These are phyloP conservation scores for Schwanniomyces vanrijiae DNA, from an alignment of 805 yeast species.

Conservation along the genomic window DNA sequence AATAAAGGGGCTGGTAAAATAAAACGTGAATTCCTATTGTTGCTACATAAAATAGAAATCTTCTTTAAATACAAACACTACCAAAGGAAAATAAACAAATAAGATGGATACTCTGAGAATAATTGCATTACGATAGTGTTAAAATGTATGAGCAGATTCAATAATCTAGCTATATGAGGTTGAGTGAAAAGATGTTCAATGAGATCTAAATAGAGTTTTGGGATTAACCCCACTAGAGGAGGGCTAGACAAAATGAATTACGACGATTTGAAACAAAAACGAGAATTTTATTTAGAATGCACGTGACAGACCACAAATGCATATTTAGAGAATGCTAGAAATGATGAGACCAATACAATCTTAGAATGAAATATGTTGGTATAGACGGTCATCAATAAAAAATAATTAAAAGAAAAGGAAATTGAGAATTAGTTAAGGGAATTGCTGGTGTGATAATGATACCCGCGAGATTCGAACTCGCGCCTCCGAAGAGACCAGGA, in stretches of 20 bases:
- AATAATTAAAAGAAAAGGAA: too few species aligned
- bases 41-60: not conserved
- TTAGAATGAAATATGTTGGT: too few species aligned
- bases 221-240: not conserved
- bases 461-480: slow-evolving; percentile 47
- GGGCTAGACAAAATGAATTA: not conserved
- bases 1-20: not conserved
- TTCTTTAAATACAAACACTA: not conserved
- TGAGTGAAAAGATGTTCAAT: not conserved
- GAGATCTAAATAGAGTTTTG: not conserved
- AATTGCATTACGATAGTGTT: not conserved
- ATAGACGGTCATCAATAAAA: not conserved
- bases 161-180: not conserved
- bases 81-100: not conserved
- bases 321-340: too few species aligned
- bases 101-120: not conserved
- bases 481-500: slow-evolving; percentile 48
- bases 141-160: not conserved
- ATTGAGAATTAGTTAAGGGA: slow-evolving; percentile 21
- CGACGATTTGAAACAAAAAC: not conserved
- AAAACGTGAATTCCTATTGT: not conserved
- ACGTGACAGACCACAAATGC: too few species aligned
- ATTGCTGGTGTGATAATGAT: slow-evolving; percentile 38
- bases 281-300: not conserved
- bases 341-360: too few species aligned